phyloP scores from a whole-genome alignment of 1,284 basidiomycete species.

The Cryptococcus amylolentus region DNA sequence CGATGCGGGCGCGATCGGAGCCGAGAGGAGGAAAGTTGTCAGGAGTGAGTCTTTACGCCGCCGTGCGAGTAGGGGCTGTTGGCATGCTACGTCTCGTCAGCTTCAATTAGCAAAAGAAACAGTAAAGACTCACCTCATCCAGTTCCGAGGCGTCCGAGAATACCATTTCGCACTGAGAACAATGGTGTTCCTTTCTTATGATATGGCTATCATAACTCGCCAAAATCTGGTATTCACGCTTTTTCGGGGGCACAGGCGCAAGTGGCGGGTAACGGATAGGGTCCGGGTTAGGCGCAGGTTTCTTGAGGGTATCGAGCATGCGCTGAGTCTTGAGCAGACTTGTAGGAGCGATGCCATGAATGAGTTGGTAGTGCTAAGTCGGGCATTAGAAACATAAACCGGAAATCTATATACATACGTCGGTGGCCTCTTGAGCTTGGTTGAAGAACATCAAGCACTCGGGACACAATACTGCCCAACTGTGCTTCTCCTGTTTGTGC shows the following conservation, averaged over 20 bases:
- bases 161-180: constrained; percentile 8
- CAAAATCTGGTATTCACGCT: neutral
- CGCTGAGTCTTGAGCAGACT: constrained; percentile 4
- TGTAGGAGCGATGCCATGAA: constrained; percentile 4
- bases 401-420: constrained; percentile 1
- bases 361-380: constrained; percentile 9
- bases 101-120: neutral
- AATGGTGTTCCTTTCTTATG: constrained; percentile 4
- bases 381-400: neutral
- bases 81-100: constrained; percentile 3
- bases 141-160: constrained; percentile 2
- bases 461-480: constrained; percentile 13
- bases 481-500: constrained; percentile 13
- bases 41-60: neutral
- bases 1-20: neutral
- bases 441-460: constrained; percentile 9
- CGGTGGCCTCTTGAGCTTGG: constrained; percentile 8
- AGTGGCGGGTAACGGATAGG: neutral
- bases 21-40: constrained; percentile 10
- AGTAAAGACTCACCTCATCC: neutral
- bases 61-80: constrained; percentile 4
- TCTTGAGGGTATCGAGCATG: constrained; percentile 7
- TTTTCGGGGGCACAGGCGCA: neutral
- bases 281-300: neutral
- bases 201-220: constrained; percentile 7